phyloP scores from a whole-genome alignment of 2,329 filamentous ascomycete genomes.

The Neonectria magnoliae region DNA sequence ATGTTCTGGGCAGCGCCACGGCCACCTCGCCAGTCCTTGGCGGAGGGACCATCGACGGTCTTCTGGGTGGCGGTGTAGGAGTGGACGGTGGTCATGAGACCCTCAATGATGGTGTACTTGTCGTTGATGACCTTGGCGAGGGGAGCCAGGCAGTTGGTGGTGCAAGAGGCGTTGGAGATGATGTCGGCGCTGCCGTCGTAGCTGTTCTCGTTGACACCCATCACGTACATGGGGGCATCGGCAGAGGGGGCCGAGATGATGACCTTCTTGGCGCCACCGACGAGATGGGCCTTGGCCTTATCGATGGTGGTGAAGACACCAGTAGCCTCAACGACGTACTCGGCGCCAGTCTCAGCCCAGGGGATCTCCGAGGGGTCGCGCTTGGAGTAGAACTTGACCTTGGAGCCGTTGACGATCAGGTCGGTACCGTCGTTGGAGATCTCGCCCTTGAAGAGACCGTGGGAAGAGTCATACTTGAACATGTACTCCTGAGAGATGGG shows the following conservation, averaged over 20 bases:
- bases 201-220: constrained; percentile 96
- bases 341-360: constrained; percentile 86
- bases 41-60: constrained; percentile 97
- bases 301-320: constrained; percentile 99
- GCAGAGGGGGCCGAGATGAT: constrained; percentile 91
- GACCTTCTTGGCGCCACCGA: constrained; percentile 98
- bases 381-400: constrained; percentile 93
- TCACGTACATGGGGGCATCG: constrained; percentile 99
- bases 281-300: constrained; percentile 93
- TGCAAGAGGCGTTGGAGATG: constrained; percentile 99
- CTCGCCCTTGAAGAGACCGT: constrained; percentile 95
- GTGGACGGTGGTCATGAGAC: constrained; percentile 99
- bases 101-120: constrained; percentile 97
- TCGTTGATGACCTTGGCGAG: constrained; percentile 99
- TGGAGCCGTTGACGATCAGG: constrained; percentile 93
- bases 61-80: constrained; percentile 99
- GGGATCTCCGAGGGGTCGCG: constrained; percentile 89
- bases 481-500: constrained; percentile 82
- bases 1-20: constrained; percentile 99
- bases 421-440: constrained; percentile 76
- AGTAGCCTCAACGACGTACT: constrained; percentile 97
- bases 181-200: constrained; percentile 93
- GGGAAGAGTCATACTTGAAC: constrained; percentile 99
- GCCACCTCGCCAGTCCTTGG: constrained; percentile 99
- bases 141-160: constrained; percentile 99